A percentile compares a stretch with the other conserved stretches of the same genome.
Conservation (phyloP, 148 eudicot species). For the Euryodendron excelsum region DNA sequence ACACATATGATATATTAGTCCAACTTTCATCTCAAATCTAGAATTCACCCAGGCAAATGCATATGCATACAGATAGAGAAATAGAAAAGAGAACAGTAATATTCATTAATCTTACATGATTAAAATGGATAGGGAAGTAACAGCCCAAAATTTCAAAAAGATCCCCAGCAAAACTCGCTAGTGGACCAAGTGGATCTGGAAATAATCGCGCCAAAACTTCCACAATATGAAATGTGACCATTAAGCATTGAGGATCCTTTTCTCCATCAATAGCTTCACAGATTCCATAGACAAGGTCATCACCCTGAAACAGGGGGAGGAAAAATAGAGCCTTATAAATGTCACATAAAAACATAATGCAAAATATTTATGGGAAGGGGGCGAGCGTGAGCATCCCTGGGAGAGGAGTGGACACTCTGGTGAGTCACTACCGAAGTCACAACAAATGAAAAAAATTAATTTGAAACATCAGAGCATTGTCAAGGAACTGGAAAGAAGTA, state of each 20-base stretch:
- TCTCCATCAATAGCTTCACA: constrained; percentile 93
- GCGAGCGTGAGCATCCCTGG: neutral
- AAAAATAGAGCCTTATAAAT: neutral
- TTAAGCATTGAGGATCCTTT: constrained; percentile 86
- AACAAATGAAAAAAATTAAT: neutral
- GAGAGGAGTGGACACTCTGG: neutral
- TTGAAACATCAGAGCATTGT: constrained; percentile 2
- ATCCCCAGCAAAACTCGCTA: constrained; percentile 70
- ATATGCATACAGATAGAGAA: constrained; percentile 3
- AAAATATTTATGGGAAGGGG: neutral
- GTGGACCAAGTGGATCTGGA: constrained; percentile 63
- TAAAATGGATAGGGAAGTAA: constrained; percentile 91
- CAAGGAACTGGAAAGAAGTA: constrained; percentile 1
- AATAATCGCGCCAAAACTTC: constrained; percentile 52
- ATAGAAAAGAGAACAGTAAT: neutral
- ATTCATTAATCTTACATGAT: constrained; percentile 64
- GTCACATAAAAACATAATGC: neutral
- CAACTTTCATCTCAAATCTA: neutral
- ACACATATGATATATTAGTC: neutral
- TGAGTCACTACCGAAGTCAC: neutral
- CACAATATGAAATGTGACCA: constrained; percentile 65
- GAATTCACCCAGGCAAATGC: neutral
- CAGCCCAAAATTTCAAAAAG: constrained; percentile 73
- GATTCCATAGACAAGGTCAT: constrained; percentile 60
- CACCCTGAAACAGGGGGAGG: constrained; percentile 49